Percentiles rank a stretch among this genome's conserved stretches.
These are phyloP conservation scores for Anethum foeniculum DNA, from an alignment of 140 eudicot species.

Conservation along the genomic window DNA sequence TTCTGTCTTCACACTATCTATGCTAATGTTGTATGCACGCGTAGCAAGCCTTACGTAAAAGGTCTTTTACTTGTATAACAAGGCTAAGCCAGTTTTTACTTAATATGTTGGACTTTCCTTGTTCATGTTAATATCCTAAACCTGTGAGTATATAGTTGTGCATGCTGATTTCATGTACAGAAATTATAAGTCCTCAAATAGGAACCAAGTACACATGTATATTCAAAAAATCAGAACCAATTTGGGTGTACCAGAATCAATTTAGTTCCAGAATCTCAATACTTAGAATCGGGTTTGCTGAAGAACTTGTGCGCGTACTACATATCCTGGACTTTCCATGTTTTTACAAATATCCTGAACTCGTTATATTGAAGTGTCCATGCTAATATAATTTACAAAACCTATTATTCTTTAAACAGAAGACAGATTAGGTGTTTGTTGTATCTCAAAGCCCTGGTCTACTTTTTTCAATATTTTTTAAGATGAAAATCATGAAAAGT, in stretches of 20 bases:
- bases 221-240: not conserved
- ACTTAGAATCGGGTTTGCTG: not conserved
- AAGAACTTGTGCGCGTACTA: not conserved
- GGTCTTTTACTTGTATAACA: not conserved
- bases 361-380: not conserved
- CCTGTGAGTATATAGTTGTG: not conserved
- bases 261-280: not conserved
- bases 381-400: not conserved
- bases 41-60: not conserved
- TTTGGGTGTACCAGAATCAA: not conserved
- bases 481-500: not conserved
- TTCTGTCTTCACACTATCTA: constrained; percentile 10
- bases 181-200: not conserved
- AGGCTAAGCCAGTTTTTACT: not conserved
- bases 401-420: not conserved
- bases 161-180: not conserved
- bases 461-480: not conserved
- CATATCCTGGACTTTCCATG: not conserved
- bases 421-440: not conserved
- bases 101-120: not conserved
- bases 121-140: not conserved
- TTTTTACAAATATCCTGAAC: not conserved
- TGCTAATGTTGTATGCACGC: not conserved
- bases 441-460: not conserved
- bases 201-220: not conserved